Percentiles rank a stretch among this genome's conserved stretches.
Evolutionary conservation across 495 filamentous ascomycete genomes (phyloP).

Genomic region (Trichoderma reesei): DNA sequence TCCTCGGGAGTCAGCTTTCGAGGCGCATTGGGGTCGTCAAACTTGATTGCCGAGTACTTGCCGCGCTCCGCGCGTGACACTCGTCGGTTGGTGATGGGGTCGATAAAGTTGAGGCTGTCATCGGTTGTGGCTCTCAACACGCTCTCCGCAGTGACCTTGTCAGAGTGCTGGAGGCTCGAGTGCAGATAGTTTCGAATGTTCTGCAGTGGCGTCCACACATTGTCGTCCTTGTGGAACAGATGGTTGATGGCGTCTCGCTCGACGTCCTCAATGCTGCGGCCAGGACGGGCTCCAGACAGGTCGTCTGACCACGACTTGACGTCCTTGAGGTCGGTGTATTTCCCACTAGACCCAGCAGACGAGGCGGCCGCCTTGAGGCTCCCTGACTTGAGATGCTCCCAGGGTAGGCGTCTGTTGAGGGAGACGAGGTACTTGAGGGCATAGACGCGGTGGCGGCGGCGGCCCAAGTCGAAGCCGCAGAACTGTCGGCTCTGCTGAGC

Average conservation of each 20-base stretch:
- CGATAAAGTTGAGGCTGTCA: slow-evolving; percentile 29
- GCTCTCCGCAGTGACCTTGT: slow-evolving; percentile 1
- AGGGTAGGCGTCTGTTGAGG: slow-evolving; percentile 26
- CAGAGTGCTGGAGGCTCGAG: not conserved
- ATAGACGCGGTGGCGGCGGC: slow-evolving; percentile 26
- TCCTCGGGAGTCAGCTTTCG: slow-evolving; percentile 12
- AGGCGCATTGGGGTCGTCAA: slow-evolving; percentile 1
- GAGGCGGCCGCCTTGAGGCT: not conserved
- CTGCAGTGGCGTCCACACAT: slow-evolving; percentile 6
- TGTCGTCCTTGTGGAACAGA: slow-evolving; percentile 14
- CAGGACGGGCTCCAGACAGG: slow-evolving; percentile 24
- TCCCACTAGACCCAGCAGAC: not conserved
- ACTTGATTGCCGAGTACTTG: not conserved
- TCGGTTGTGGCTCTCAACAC: not conserved
- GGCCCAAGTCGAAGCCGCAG: slow-evolving; percentile 37
- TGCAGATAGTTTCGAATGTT: slow-evolving; percentile 12
- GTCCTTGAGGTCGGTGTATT: slow-evolving; percentile 13
- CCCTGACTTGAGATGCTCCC: slow-evolving; percentile 23
- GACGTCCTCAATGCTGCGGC: slow-evolving; percentile 28
- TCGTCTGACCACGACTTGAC: slow-evolving; percentile 20
- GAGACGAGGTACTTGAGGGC: slow-evolving; percentile 34
- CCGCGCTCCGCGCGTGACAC: slow-evolving; percentile 23
- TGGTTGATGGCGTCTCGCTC: slow-evolving; percentile 26
- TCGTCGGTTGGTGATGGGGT: slow-evolving; percentile 55
- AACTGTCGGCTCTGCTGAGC: slow-evolving; percentile 22